A percentile compares a stretch with the other conserved stretches of the same genome.
Conservation (phyloP, 768 basidiomycete genomes). For the Boletus subparvulus region DNA sequence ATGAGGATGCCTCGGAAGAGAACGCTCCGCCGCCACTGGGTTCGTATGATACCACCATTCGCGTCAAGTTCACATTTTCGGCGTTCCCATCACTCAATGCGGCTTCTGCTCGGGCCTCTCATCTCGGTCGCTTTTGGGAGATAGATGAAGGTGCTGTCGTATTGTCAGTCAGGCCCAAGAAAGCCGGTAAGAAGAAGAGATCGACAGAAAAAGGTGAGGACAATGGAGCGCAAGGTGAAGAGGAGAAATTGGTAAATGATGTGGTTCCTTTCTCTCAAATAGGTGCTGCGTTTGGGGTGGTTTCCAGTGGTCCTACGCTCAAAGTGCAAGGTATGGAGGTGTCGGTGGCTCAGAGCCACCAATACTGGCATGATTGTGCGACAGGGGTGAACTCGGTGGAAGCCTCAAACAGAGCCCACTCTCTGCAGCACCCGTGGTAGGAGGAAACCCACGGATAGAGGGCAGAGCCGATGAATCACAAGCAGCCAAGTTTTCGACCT, state of each 20-base stretch:
- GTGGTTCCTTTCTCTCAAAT: constrained; percentile 76
- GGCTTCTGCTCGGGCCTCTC: constrained; percentile 25
- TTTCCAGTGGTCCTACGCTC: constrained; percentile 56
- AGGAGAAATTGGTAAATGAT: constrained; percentile 60
- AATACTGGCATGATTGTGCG: constrained; percentile 70
- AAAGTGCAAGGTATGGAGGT: constrained; percentile 66
- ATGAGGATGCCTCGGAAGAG: too few relatives aligned
- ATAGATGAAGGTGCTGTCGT: constrained; percentile 66
- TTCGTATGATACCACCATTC: constrained; percentile 78
- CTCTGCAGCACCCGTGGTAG: constrained; percentile 11
- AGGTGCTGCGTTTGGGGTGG: constrained; percentile 72
- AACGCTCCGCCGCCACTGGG: too few relatives aligned
- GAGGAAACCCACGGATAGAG: background rate
- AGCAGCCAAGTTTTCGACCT: constrained; percentile 48
- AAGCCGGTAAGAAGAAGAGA: constrained; percentile 32
- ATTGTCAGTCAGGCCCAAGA: constrained; percentile 61
- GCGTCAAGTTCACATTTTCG: constrained; percentile 78
- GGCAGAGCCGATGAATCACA: constrained; percentile 2
- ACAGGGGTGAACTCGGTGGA: constrained; percentile 59
- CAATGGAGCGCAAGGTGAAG: constrained; percentile 39
- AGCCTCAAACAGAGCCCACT: background rate
- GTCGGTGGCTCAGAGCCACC: constrained; percentile 64
- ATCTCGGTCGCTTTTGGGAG: constrained; percentile 62
- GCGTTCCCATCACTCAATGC: constrained; percentile 22
- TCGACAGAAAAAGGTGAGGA: too few relatives aligned